Conservation (phyloP, 176 grass and related monocot species). For the Secale cereale region DNA sequence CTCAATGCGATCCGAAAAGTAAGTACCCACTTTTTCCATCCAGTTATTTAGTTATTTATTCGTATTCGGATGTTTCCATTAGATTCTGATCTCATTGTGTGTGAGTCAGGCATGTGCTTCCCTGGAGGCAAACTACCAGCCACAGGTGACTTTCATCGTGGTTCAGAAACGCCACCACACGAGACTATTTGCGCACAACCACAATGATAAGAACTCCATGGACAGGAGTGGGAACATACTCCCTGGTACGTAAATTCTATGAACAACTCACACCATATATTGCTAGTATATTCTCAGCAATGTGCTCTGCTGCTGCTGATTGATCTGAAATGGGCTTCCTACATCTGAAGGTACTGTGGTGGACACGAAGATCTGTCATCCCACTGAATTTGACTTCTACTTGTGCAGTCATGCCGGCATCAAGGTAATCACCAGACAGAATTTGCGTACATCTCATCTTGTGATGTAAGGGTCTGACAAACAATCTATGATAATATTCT, state of each 20-base stretch:
- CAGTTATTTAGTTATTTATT: background rate
- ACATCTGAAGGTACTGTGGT: conserved; percentile 73
- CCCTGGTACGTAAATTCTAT: conserved; percentile 36
- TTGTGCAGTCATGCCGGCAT: conserved; percentile 96
- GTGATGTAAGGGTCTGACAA: background rate
- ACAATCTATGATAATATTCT: background rate
- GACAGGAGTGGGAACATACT: conserved; percentile 92
- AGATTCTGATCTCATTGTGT: background rate
- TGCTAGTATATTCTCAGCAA: background rate
- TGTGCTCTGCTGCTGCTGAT: background rate
- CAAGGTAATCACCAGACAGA: conserved; percentile 31
- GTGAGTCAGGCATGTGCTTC: conserved; percentile 74
- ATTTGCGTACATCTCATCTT: background rate
- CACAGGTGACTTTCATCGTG: conserved; percentile 75
- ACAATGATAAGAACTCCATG: conserved; percentile 42
- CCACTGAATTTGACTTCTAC: conserved; percentile 93
- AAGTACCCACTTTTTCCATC: background rate
- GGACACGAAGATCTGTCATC: conserved; percentile 88
- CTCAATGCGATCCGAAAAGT: conserved; percentile 82
- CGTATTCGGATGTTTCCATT: background rate
- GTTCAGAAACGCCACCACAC: conserved; percentile 96
- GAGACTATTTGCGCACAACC: conserved; percentile 81
- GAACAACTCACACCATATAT: background rate
- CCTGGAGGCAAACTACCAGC: conserved; percentile 80
- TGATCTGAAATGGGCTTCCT: background rate